These are phyloP conservation scores for Guillardia theta DNA, from an alignment of 78 protist genomes.

Conservation along the genomic window DNA sequence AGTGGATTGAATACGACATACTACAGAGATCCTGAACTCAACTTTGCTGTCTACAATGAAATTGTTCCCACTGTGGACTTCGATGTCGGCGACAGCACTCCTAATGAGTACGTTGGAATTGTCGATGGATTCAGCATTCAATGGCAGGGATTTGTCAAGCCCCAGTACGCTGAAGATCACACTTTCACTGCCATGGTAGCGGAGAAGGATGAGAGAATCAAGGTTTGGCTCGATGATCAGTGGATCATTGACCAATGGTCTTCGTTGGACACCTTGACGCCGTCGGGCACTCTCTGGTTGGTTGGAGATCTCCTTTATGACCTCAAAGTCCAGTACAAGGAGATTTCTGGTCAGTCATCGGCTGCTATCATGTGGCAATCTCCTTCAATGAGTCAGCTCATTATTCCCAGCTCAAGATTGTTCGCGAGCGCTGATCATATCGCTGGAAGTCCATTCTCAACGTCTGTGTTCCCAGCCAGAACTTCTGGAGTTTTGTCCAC, in stretches of 20 bases:
- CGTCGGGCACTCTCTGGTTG: neutral
- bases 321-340: neutral
- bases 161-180: neutral
- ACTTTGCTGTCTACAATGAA: neutral
- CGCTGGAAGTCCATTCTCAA: neutral
- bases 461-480: neutral
- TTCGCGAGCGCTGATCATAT: neutral
- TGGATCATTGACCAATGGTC: conserved; percentile 3
- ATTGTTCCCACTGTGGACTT: neutral
- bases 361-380: neutral
- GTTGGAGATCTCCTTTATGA: neutral
- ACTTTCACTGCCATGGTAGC: neutral
- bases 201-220: neutral
- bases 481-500: neutral
- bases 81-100: neutral
- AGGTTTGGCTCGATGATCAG: conserved; percentile 3
- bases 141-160: neutral
- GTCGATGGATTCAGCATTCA: neutral
- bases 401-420: neutral
- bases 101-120: neutral
- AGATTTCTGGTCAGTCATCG: neutral
- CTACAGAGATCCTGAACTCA: neutral
- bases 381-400: neutral
- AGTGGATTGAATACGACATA: neutral
- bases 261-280: neutral